Percentiles rank a stretch among this genome's conserved stretches.
phyloP scores from a whole-genome alignment of 805 yeast species.

The Ogataea nitratoaversa region DNA sequence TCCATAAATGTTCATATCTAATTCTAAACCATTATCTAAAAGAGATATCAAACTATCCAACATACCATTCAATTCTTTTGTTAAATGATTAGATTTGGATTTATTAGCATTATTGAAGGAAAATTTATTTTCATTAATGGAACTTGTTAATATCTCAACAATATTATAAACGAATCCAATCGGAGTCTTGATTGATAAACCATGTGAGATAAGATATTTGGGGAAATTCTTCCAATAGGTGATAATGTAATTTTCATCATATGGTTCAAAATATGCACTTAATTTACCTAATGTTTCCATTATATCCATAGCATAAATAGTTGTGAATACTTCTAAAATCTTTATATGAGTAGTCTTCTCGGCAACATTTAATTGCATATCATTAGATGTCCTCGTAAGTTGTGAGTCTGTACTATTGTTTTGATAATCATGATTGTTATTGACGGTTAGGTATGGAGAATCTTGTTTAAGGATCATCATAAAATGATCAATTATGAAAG shows the following conservation, averaged over 20 bases:
- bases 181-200: slow-evolving; percentile 51
- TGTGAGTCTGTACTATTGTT: slow-evolving; percentile 2
- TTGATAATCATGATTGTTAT: slow-evolving; percentile 9
- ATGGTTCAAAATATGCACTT: slow-evolving; percentile 19
- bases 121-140: slow-evolving; percentile 33
- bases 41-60: slow-evolving; percentile 21
- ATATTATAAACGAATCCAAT: slow-evolving; percentile 46
- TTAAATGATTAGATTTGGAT: slow-evolving; percentile 8
- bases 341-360: slow-evolving; percentile 40
- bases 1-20: slow-evolving; percentile 47
- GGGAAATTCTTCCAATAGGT: slow-evolving; percentile 35
- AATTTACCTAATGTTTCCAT: slow-evolving; percentile 42
- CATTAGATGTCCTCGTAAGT: slow-evolving; percentile 9
- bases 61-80: slow-evolving; percentile 17
- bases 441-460: slow-evolving; percentile 19
- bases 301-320: slow-evolving; percentile 51
- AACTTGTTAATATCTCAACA: slow-evolving; percentile 48
- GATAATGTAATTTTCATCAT: slow-evolving; percentile 19
- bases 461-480: slow-evolving; percentile 28
- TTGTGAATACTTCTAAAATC: slow-evolving; percentile 45
- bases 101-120: slow-evolving; percentile 23
- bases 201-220: slow-evolving; percentile 31
- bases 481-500: slow-evolving; percentile 22
- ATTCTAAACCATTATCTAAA: slow-evolving; percentile 37
- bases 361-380: slow-evolving; percentile 17